phyloP scores from a whole-genome alignment of 805 yeast species.

The Candida khao-thaluensis region DNA sequence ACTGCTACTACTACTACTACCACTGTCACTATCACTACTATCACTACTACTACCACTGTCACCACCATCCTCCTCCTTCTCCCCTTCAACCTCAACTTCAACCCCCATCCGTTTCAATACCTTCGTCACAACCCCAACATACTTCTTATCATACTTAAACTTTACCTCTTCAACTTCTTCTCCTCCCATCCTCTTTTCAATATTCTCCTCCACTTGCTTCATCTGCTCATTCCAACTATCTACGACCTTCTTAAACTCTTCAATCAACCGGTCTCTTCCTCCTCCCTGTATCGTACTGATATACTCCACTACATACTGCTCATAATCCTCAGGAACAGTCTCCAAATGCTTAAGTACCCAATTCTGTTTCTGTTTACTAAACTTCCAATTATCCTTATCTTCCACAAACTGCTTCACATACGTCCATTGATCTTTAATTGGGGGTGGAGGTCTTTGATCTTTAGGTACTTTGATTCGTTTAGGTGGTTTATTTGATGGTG shows the following conservation, averaged over 20 bases:
- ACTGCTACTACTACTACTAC: constrained; percentile 5
- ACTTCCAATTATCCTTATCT: constrained; percentile 70
- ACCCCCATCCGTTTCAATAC: constrained; percentile 28
- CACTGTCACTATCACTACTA: constrained; percentile 17
- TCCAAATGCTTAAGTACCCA: constrained; percentile 72
- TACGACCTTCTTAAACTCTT: constrained; percentile 47
- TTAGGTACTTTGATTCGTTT: constrained; percentile 72
- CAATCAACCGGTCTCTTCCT: constrained; percentile 55
- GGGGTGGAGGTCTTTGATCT: constrained; percentile 64
- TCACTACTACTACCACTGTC: constrained; percentile 9
- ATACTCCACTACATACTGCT: constrained; percentile 49
- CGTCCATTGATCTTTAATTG: constrained; percentile 71
- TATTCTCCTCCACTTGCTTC: constrained; percentile 38
- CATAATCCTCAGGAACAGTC: constrained; percentile 52
- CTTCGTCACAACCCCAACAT: constrained; percentile 39
- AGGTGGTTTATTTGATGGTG: constrained; percentile 48
- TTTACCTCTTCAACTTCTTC: constrained; percentile 18
- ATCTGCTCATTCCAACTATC: constrained; percentile 57
- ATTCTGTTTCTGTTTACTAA: constrained; percentile 82
- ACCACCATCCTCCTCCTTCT: constrained; percentile 9
- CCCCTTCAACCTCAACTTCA: constrained; percentile 10
- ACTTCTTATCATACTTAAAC: constrained; percentile 23
- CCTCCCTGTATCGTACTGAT: constrained; percentile 69
- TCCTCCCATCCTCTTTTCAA: constrained; percentile 33
- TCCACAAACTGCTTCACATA: constrained; percentile 59